These are phyloP conservation scores for Zanthoxylum bungeanum DNA, from an alignment of 345 rosid genomes.

Conservation along the genomic window DNA sequence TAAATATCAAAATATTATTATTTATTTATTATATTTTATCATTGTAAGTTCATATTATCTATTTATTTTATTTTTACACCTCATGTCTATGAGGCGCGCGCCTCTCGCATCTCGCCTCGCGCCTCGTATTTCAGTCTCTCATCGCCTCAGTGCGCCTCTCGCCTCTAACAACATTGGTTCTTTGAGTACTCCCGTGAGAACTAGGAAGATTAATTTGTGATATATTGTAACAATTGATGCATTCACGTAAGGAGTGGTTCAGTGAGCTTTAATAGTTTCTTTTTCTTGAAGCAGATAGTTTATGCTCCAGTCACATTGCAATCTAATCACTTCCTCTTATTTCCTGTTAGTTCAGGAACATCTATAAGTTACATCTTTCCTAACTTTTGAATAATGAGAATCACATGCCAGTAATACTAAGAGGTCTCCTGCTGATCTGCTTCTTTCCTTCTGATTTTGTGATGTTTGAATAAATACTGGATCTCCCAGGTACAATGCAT, in stretches of 20 bases:
- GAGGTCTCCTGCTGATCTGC: background rate
- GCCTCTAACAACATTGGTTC: no score
- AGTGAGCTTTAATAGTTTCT: no score
- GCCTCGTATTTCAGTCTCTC: no score
- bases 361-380: background rate
- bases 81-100: no score
- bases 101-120: no score
- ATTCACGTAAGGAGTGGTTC: no score
- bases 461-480: conserved; percentile 2
- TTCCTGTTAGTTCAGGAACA: background rate
- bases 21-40: no score
- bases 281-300: background rate
- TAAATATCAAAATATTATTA: no score
- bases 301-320: background rate
- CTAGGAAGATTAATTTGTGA: background rate
- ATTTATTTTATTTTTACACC: no score
- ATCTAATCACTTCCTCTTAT: background rate
- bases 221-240: background rate
- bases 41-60: no score
- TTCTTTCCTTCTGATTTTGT: background rate
- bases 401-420: no score
- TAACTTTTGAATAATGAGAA: background rate
- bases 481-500: conserved; percentile 50
- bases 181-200: background rate
- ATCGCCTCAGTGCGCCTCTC: no score